These are phyloP conservation scores for Penicillium sp. DNA, from an alignment of 2,329 filamentous ascomycete species.

Conservation along the genomic window DNA sequence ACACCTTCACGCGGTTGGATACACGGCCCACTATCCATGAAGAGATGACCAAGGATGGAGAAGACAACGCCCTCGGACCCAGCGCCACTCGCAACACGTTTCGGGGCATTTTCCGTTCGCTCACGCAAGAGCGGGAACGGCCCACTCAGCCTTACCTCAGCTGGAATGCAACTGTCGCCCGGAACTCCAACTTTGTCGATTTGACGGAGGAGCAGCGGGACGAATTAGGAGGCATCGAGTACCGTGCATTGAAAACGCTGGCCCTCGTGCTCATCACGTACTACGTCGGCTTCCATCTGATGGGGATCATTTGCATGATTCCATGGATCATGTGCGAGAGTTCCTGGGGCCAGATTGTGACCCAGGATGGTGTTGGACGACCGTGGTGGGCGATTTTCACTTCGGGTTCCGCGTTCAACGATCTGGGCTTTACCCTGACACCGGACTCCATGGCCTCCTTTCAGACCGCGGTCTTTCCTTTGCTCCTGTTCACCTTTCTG, in stretches of 20 bases:
- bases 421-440: constrained; percentile 88
- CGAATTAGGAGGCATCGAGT: constrained; percentile 93
- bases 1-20: constrained; percentile 36
- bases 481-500: constrained; percentile 74
- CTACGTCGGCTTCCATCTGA: constrained; percentile 73
- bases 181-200: constrained; percentile 88
- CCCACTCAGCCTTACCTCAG: constrained; percentile 80
- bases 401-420: constrained; percentile 81
- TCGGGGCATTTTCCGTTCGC: constrained; percentile 28
- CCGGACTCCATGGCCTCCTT: constrained; percentile 93
- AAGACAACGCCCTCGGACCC: constrained; percentile 22
- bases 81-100: constrained; percentile 28
- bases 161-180: constrained; percentile 84
- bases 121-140: constrained; percentile 33
- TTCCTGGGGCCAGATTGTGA: constrained; percentile 61
- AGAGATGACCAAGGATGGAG: constrained; percentile 27
- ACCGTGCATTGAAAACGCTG: constrained; percentile 81
- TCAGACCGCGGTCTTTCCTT: constrained; percentile 64
- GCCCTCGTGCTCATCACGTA: constrained; percentile 72
- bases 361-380: constrained; percentile 54
- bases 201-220: constrained; percentile 86
- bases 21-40: constrained; percentile 30
- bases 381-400: constrained; percentile 94
- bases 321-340: constrained; percentile 70
- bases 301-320: constrained; percentile 66